These are phyloP conservation scores for Cadophora sp. DNA, from an alignment of 2,329 filamentous ascomycete genomes.

Conservation along the genomic window DNA sequence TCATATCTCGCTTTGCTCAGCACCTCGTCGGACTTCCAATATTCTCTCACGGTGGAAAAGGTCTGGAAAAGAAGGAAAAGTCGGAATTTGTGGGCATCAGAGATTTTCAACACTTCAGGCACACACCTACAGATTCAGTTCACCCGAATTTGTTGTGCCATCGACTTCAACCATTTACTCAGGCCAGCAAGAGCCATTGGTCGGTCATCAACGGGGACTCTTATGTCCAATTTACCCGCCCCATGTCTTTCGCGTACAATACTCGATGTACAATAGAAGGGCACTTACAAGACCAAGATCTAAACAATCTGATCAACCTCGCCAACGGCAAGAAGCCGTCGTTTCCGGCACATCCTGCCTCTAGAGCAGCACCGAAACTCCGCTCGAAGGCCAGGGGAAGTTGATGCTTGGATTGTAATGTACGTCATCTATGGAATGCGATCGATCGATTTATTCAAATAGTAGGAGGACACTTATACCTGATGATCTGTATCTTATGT, in stretches of 20 bases:
- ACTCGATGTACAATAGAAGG: slow-evolving; percentile 8
- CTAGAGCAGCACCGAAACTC: neutral
- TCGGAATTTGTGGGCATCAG: slow-evolving; percentile 9
- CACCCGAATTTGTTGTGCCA: neutral
- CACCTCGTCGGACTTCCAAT: slow-evolving; percentile 12
- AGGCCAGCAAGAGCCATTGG: neutral
- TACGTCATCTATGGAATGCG: neutral
- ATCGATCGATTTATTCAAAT: too few relatives aligned
- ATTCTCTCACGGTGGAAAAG: neutral
- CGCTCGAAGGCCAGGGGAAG: neutral
- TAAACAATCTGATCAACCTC: neutral
- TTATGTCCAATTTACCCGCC: neutral
- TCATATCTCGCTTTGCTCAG: neutral
- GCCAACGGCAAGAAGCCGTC: neutral
- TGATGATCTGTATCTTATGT: too few relatives aligned
- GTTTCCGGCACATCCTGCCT: neutral
- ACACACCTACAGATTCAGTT: neutral
- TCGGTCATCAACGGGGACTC: neutral
- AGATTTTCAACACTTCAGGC: neutral
- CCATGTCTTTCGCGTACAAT: neutral
- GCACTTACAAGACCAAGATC: neutral
- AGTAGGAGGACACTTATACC: too few relatives aligned
- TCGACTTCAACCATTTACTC: neutral
- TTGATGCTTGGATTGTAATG: neutral
- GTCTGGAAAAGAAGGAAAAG: slow-evolving; percentile 5